Base-by-base conservation (phyloP, 768 basidiomycete genomes). In the Kwoniella heveanensis region DNA sequence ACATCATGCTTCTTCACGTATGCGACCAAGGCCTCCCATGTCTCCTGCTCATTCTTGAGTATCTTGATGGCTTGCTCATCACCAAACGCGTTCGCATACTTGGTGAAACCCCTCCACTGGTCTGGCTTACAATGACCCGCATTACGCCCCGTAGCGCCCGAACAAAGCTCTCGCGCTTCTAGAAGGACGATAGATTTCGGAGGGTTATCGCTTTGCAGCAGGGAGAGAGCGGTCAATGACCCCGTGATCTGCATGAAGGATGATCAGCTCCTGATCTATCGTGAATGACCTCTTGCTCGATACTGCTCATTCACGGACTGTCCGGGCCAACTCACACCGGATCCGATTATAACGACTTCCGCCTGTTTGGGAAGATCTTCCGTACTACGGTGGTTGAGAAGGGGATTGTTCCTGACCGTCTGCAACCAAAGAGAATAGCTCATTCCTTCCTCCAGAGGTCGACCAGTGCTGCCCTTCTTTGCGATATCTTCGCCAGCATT, bases 101-200 rank as follows among this genome's bases (percentile, higher is more conserved):
- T 64, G 24, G 60, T 48, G 48, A 64, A 73, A 0, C 69, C 72
- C 26, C 66, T 63, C 64, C 63, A 70, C 48, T 48, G 46, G 44
- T 59, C 66, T 27, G 69, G 73, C 32, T 73, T 67, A 66, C 61
- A 77, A 66, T 65, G 77, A 57, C 65, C 77, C 44, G 65, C 71
- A 52, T 83, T 69, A 36, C 89, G 81, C 25, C 91, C 92, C 89
- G 78, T 93, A 88, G 72, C 77, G 7, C 77, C 77, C 1, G 74
- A 76, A 27, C 67, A 72, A 10, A 70, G 54, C 53, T 91, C 88
- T 70, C 93, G 82, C 2, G 91, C 93, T 73, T 95, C 92, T 5
- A 96, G 78, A 15, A 94, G 81, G 21, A 87, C 86, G 0, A 88
- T 82, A 30, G 81, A 67, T 30, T 56, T 57, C 10, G 72, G 72